Evolutionary conservation across 768 basidiomycete genomes (phyloP), one percentile per base, ranked within the genome.

Genomic region (Collybiopsis confluens): DNA sequence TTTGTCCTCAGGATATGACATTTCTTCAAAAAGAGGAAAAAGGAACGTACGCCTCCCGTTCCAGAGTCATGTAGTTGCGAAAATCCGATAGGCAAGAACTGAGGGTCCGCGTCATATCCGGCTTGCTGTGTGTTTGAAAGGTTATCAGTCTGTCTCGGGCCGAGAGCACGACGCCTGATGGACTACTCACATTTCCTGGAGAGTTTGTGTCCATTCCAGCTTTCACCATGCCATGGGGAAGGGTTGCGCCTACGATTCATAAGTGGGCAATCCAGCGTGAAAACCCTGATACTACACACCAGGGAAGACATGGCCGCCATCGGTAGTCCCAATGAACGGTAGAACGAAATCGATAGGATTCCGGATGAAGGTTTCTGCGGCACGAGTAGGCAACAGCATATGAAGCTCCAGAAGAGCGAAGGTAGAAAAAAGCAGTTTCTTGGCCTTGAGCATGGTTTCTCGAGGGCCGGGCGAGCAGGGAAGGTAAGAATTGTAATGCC

Each of bases 201-300:
- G 82, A 82, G 59, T 85, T 80, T 0, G 83, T 85, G 60, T 86
- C 83, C 76, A 85, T 78, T 6, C 83, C 84, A 2, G 70, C 76
- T 67, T 86, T 86, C 16, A 79, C 74, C 83, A 85, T 82, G 18
- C 85, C 83, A 66, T 85, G 83, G 2, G 85, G 85, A 21, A 83
- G 60, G 2, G 81, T 85, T 0, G 81, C 83, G 41, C 84, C 83
- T 82, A 42, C 3, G 20, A 35, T 45, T n/a, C 24, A 2, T 42
- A 10, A 46, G 36, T 47, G 2, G 20, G 48, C 15, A 45, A 44
- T 49, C 37, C 38, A 43, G 42, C 35, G 38, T 27, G 26, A 35
- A 37, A 28, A 47, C 20, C 23, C 28, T 38, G 10, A 33, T 33
- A 6, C 5, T 35, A 45, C 5, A 56, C 68, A 18, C 83, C 84